Percentiles rank a stretch among this genome's conserved stretches.
Evolutionary conservation across 352 stramenopile species (phyloP).

Genomic region (Pythium chondricola): DNA sequence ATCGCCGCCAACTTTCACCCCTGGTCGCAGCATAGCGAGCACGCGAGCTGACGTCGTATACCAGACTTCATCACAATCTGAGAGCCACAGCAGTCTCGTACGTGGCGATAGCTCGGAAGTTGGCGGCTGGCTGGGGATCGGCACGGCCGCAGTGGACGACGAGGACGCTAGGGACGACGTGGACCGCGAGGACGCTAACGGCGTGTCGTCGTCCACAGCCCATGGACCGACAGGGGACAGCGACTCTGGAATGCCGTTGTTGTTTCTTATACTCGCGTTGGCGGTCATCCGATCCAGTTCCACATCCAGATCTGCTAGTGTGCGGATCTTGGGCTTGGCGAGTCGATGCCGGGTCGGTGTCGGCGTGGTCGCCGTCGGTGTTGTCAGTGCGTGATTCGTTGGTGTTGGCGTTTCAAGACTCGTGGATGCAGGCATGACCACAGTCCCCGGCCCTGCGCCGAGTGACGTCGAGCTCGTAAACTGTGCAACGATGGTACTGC

Average conservation of each 20-base stretch:
- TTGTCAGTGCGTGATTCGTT: too few species aligned
- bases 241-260: conserved; percentile 2
- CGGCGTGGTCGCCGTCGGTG: too few species aligned
- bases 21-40: conserved; percentile 13
- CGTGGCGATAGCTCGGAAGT: conserved; percentile 35
- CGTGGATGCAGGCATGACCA: background rate
- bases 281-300: conserved; percentile 7
- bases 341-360: background rate
- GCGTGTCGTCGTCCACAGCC: conserved; percentile 20
- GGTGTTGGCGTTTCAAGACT: too few species aligned
- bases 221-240: conserved; percentile 49
- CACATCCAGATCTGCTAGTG: conserved; percentile 10
- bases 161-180: conserved; percentile 1
- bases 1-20: background rate
- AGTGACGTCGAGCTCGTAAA: conserved; percentile 21
- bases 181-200: conserved; percentile 11
- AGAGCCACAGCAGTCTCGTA: conserved; percentile 59
- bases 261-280: background rate
- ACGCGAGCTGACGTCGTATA: conserved; percentile 7
- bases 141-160: too few species aligned
- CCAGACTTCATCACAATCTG: conserved; percentile 25
- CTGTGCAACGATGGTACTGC: background rate
- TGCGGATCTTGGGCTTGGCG: background rate
- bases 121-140: background rate
- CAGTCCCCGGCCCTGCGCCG: background rate